phyloP scores from a whole-genome alignment of 2,329 filamentous ascomycete species.

The Dactylellina leptospora region DNA sequence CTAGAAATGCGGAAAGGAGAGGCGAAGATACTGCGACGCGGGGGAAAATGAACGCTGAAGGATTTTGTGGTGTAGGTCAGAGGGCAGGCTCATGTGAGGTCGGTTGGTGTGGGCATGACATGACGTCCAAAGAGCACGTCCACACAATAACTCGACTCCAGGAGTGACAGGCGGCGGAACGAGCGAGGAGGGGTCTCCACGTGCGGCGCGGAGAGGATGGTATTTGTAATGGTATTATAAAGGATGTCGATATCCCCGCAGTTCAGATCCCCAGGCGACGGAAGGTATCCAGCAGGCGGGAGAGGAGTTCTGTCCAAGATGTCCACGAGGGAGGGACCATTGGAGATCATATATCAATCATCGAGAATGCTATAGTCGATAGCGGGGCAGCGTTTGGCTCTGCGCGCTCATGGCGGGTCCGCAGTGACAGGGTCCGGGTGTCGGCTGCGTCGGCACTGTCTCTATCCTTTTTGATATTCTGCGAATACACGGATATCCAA shows the following conservation, averaged over 20 bases:
- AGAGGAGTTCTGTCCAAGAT: constrained; percentile 9
- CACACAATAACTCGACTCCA: constrained; percentile 10
- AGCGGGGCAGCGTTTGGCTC: no score
- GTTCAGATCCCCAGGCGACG: background rate
- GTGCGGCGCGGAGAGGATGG: constrained; percentile 28
- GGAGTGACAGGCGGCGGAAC: constrained; percentile 1
- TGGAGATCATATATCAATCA: no score
- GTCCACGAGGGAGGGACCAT: no score
- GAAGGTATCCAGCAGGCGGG: constrained; percentile 16
- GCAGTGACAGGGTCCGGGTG: background rate
- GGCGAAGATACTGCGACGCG: constrained; percentile 2
- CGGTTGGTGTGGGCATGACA: constrained; percentile 32
- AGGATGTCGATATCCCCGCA: constrained; percentile 31
- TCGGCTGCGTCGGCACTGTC: background rate
- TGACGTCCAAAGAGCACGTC: constrained; percentile 17
- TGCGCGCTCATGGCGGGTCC: no score
- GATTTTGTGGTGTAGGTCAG: constrained; percentile 39
- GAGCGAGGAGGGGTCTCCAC: constrained; percentile 12
- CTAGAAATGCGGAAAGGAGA: background rate
- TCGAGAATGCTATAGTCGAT: no score
- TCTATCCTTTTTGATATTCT: no score
- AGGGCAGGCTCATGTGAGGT: constrained; percentile 51
- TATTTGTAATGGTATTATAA: constrained; percentile 52
- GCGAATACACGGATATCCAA: no score
- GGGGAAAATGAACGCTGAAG: constrained; percentile 18